Conservation (phyloP, 2,329 filamentous ascomycete genomes). For the Ophiostoma piceae region DNA sequence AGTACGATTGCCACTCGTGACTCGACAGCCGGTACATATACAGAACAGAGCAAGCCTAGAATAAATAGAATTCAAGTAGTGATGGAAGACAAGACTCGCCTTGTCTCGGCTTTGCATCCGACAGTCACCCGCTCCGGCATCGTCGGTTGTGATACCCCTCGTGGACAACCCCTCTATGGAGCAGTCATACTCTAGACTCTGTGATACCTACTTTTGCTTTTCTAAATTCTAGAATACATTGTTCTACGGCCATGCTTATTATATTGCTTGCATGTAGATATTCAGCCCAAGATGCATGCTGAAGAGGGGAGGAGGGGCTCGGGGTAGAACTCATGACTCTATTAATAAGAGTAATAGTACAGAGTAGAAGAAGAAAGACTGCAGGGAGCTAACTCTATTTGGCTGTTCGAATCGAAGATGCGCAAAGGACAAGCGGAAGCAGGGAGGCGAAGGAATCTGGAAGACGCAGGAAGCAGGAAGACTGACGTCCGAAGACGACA, state of each 20-base stretch:
- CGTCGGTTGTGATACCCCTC: constrained; percentile 15
- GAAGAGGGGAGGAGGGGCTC: neutral
- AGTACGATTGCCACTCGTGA: neutral
- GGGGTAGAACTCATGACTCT: neutral
- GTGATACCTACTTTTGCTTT: neutral
- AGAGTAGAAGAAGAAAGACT: neutral
- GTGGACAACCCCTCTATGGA: constrained; percentile 4
- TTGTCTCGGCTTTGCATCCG: constrained; percentile 14
- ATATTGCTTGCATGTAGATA: neutral
- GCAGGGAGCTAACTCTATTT: neutral
- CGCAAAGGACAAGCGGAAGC: neutral
- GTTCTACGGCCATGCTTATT: neutral
- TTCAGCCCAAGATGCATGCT: constrained; percentile 1
- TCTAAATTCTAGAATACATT: neutral
- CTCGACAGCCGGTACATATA: neutral
- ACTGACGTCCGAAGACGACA: neutral
- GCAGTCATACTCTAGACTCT: neutral
- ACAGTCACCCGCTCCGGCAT: constrained; percentile 5
- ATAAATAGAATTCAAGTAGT: too few species aligned
- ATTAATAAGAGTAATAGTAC: neutral
- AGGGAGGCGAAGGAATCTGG: neutral
- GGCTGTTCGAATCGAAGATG: constrained; percentile 8
- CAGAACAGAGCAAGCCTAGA: neutral
- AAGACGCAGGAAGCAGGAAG: neutral
- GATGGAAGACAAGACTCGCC: neutral